These are phyloP conservation scores for Suillus decipiens DNA, from an alignment of 768 basidiomycete species.

Conservation along the genomic window DNA sequence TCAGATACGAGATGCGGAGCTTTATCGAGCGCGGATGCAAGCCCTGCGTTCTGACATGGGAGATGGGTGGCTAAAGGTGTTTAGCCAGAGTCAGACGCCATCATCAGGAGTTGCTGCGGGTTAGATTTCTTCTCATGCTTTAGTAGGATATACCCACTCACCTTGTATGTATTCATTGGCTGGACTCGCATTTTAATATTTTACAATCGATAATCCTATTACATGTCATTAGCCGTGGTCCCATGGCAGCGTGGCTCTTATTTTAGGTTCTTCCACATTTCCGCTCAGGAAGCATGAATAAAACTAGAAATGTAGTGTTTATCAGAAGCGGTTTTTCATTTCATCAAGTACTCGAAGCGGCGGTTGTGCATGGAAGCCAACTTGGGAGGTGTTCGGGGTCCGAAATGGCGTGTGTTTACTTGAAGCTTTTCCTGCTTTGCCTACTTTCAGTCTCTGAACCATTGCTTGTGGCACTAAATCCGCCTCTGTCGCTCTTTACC, in stretches of 20 bases:
- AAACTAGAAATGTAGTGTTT: background rate
- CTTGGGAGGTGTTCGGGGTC: slow-evolving; percentile 32
- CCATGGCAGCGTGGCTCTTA: background rate
- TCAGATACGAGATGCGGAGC: slow-evolving; percentile 58
- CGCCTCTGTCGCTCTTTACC: slow-evolving; percentile 66
- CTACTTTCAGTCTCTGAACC: slow-evolving; percentile 24
- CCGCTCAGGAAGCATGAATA: background rate
- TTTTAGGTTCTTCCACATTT: background rate
- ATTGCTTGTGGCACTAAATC: slow-evolving; percentile 34
- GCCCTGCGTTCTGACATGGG: slow-evolving; percentile 86
- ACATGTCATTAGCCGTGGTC: background rate
- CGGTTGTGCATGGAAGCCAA: background rate
- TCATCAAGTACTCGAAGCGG: slow-evolving; percentile 1
- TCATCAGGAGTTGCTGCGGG: slow-evolving; percentile 15
- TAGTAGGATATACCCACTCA: slow-evolving; percentile 3
- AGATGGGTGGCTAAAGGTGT: slow-evolving; percentile 85
- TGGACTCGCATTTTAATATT: slow-evolving; percentile 2
- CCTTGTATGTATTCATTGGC: background rate
- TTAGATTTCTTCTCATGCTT: slow-evolving; percentile 7
- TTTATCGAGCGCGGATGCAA: slow-evolving; percentile 78
- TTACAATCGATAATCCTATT: background rate
- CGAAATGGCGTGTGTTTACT: slow-evolving; percentile 16
- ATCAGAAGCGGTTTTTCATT: background rate
- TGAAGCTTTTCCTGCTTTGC: slow-evolving; percentile 2
- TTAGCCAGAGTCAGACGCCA: slow-evolving; percentile 59